phyloP scores from a whole-genome alignment of 2,329 filamentous ascomycete genomes.

The Graphium sp. region DNA sequence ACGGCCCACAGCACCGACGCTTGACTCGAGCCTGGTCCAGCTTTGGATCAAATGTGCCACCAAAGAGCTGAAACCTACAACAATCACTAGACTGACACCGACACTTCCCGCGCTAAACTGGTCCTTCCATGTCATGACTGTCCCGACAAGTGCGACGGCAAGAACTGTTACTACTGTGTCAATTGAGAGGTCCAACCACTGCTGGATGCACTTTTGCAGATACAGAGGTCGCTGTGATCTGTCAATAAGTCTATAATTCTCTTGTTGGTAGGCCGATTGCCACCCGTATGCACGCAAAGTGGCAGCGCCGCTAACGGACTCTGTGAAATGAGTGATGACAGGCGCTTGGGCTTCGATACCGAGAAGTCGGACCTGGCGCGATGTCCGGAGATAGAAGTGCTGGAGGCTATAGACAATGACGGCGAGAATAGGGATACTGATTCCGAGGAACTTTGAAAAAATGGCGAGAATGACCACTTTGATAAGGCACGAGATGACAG shows the following conservation, averaged over 20 bases:
- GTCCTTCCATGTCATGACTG: constrained; percentile 15
- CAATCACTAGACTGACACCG: constrained; percentile 13
- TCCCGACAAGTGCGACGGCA: constrained; percentile 12
- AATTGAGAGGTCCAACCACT: constrained; percentile 27
- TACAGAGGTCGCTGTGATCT: constrained; percentile 11
- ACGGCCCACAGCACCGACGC: constrained; percentile 16
- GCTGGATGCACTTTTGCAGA: constrained; percentile 25
- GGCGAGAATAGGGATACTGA: constrained; percentile 21
- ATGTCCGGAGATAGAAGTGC: constrained; percentile 25
- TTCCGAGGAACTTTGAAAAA: constrained; percentile 23
- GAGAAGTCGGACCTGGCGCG: constrained; percentile 35
- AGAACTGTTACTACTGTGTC: constrained; percentile 21
- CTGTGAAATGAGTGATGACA: constrained; percentile 22
- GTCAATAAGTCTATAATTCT: constrained; percentile 25
- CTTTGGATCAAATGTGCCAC: constrained; percentile 13
- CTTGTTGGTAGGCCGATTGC: constrained; percentile 15
- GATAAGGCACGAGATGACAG: constrained; percentile 19
- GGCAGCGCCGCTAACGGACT: constrained; percentile 15
- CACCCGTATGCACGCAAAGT: constrained; percentile 14
- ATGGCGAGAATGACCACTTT: constrained; percentile 26
- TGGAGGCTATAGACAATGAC: constrained; percentile 11
- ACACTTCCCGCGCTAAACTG: constrained; percentile 7
- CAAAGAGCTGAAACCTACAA: constrained; percentile 15
- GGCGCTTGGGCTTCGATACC: constrained; percentile 36
- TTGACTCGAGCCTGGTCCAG: constrained; percentile 19